Evolutionary conservation across 169 alveolate genomes (phyloP).

Genomic region (Plasmodium vivax): DNA sequence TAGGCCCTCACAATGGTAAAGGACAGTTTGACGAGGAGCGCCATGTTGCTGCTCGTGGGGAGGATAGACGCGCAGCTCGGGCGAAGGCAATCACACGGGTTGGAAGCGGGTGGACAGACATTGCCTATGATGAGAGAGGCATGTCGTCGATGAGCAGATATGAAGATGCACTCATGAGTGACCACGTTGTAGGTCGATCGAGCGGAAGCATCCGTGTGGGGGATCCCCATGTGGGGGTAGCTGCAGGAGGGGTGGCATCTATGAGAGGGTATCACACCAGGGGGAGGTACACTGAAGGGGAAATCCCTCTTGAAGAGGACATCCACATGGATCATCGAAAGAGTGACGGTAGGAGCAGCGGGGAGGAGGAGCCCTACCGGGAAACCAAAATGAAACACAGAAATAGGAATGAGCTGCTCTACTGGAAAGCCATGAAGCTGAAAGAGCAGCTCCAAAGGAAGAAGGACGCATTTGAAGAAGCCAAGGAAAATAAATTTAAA

Average conservation of each 20-base stretch:
- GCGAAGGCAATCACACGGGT: neutral
- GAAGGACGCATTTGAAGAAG: constrained; percentile 15
- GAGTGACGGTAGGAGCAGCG: neutral
- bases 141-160: neutral
- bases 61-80: neutral
- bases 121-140: neutral
- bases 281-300: neutral
- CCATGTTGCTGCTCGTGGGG: neutral
- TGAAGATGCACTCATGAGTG: neutral
- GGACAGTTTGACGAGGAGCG: neutral
- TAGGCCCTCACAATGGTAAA: neutral
- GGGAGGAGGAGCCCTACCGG: neutral
- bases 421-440: constrained; percentile 53
- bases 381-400: neutral
- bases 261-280: neutral
- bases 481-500: constrained; percentile 30
- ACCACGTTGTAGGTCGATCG: neutral
- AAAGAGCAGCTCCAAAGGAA: constrained; percentile 27
- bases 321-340: neutral
- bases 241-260: neutral
- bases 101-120: neutral
- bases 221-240: neutral
- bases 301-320: neutral
- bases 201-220: neutral
- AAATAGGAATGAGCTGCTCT: constrained; percentile 29